Evolutionary conservation across 2,329 filamentous ascomycete species (phyloP).

Genomic region (Fusarium concolor): DNA sequence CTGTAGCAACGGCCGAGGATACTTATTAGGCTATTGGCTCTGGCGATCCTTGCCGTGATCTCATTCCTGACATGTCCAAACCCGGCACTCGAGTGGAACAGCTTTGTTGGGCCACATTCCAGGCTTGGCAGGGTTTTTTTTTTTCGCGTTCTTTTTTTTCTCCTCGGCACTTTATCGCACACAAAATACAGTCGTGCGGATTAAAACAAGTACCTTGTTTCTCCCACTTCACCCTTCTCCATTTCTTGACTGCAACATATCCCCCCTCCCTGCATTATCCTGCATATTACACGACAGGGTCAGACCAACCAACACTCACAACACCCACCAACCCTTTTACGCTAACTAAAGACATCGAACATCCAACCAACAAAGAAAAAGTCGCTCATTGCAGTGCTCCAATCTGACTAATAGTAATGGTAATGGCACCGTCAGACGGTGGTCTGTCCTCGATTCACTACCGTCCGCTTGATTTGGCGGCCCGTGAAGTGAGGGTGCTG

Average conservation of each 20-base stretch:
- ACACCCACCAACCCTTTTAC: background rate
- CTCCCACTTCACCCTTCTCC: slow-evolving; percentile 10
- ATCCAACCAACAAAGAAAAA: background rate
- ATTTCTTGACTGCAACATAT: background rate
- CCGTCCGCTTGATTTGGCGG: slow-evolving; percentile 27
- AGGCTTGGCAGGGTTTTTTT: slow-evolving; percentile 6
- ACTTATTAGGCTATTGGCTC: background rate
- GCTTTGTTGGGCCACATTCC: slow-evolving; percentile 21
- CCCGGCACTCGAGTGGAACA: slow-evolving; percentile 25
- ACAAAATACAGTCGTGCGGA: background rate
- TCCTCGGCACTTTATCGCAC: too few relatives aligned
- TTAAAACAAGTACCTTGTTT: slow-evolving; percentile 20
- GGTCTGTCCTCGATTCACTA: slow-evolving; percentile 39
- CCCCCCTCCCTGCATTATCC: slow-evolving; percentile 21
- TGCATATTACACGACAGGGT: slow-evolving; percentile 8
- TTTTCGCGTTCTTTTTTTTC: background rate
- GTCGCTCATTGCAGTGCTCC: background rate
- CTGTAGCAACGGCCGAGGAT: background rate
- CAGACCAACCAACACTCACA: background rate
- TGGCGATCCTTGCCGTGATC: slow-evolving; percentile 19
- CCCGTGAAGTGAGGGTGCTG: slow-evolving; percentile 35
- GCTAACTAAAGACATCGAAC: background rate
- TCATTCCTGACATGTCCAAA: slow-evolving; percentile 35
- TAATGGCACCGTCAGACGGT: slow-evolving; percentile 37
- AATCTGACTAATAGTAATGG: slow-evolving; percentile 31